A percentile compares a stretch with the other conserved stretches of the same genome.
Conservation (phyloP, 108 stramenopile genomes). For the Craspedostauros australis region DNA sequence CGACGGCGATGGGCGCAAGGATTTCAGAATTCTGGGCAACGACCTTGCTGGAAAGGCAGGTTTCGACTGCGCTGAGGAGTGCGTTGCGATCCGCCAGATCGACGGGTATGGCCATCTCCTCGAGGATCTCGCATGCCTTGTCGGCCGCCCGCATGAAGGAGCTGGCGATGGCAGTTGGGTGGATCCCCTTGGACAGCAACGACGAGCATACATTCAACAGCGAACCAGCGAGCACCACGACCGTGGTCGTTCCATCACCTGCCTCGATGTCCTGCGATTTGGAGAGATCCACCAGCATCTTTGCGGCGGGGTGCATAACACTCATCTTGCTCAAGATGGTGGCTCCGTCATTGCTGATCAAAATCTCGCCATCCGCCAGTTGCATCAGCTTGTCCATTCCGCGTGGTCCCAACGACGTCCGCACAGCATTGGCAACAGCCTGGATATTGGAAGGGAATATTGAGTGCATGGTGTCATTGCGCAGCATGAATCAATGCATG, state of each 20-base stretch:
- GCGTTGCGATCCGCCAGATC: slow-evolving; percentile 77
- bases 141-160: slow-evolving; percentile 83
- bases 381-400: slow-evolving; percentile 99
- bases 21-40: slow-evolving; percentile 91
- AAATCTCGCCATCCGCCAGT: slow-evolving; percentile 87
- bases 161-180: slow-evolving; percentile 93
- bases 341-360: slow-evolving; percentile 99
- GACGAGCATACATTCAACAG: slow-evolving; percentile 86
- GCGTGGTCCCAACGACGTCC: slow-evolving; percentile 97
- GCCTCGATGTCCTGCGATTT: slow-evolving; percentile 99
- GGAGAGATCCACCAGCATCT: slow-evolving; percentile 97
- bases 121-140: slow-evolving; percentile 51
- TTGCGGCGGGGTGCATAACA: slow-evolving; percentile 97
- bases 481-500: no score
- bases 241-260: slow-evolving; percentile 93
- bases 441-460: no score
- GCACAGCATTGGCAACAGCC: slow-evolving; percentile 93
- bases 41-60: slow-evolving; percentile 95
- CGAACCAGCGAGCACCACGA: slow-evolving; percentile 97
- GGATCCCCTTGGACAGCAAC: slow-evolving; percentile 88
- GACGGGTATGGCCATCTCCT: slow-evolving; percentile 70
- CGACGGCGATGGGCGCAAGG: slow-evolving; percentile 98
- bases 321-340: slow-evolving; percentile 97
- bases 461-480: no score
- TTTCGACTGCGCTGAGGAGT: slow-evolving; percentile 89